Percentiles rank a stretch among this genome's conserved stretches.
Conservation (phyloP, 208 protist species). For the Herpetomonas samuelpessoai region DNA sequence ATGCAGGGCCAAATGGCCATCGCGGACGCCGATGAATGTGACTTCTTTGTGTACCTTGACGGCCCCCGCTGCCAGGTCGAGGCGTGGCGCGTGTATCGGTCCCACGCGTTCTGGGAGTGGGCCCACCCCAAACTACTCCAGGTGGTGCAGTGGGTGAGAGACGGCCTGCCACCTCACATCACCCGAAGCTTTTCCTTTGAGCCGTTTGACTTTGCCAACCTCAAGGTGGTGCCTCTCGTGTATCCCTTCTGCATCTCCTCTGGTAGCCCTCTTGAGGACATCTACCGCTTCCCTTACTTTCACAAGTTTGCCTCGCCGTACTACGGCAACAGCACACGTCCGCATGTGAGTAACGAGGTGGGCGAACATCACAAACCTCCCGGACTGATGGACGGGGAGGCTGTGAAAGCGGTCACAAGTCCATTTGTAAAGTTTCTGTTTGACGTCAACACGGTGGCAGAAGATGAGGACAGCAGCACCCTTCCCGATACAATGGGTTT, state of each 20-base stretch:
- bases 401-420: neutral
- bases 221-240: conserved; percentile 67
- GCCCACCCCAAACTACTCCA: conserved; percentile 70
- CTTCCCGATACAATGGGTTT: too few relatives aligned
- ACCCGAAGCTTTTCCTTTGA: conserved; percentile 64
- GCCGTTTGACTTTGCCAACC: conserved; percentile 58
- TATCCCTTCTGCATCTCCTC: conserved; percentile 70
- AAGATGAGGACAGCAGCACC: conserved; percentile 4
- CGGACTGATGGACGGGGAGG: neutral
- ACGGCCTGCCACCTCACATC: conserved; percentile 50
- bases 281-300: conserved; percentile 64
- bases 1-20: conserved; percentile 92
- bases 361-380: neutral
- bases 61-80: conserved; percentile 49
- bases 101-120: conserved; percentile 75
- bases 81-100: conserved; percentile 74
- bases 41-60: conserved; percentile 91
- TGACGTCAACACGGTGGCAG: neutral
- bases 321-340: neutral
- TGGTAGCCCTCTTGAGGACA: conserved; percentile 36
- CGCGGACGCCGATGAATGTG: conserved; percentile 76
- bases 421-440: conserved; percentile 9
- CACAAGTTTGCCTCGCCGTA: conserved; percentile 33
- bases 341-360: too few relatives aligned
- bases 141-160: conserved; percentile 59